These are phyloP conservation scores for Mycoemilia scoparia DNA, from an alignment of 192 early-diverging fungal genomes.

Conservation along the genomic window DNA sequence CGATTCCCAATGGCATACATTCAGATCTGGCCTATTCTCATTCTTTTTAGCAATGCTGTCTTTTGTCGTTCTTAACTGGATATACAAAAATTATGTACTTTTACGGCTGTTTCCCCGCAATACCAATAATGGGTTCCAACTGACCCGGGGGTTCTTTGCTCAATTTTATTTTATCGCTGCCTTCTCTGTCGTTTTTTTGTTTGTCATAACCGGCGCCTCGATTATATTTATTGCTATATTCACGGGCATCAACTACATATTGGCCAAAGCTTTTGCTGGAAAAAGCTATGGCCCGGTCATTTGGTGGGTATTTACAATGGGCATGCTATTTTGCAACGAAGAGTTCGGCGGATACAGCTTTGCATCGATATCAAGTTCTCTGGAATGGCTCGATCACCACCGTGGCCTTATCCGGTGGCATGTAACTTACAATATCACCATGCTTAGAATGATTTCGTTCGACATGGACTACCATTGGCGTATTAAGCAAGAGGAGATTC, in stretches of 20 bases:
- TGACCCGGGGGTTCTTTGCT: slow-evolving; percentile 10
- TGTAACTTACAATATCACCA: slow-evolving; percentile 73
- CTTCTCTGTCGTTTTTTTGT: slow-evolving; percentile 41
- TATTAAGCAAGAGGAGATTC: slow-evolving; percentile 23
- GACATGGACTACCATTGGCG: slow-evolving; percentile 89
- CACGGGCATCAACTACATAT: slow-evolving; percentile 40
- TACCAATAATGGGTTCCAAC: background rate
- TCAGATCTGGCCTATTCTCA: slow-evolving; percentile 33
- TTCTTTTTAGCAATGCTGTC: slow-evolving; percentile 11
- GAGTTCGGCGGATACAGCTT: slow-evolving; percentile 56
- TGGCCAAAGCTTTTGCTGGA: slow-evolving; percentile 34
- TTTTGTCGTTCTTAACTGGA: slow-evolving; percentile 15
- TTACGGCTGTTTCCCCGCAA: background rate
- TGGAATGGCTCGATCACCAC: slow-evolving; percentile 52
- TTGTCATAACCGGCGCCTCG: slow-evolving; percentile 53
- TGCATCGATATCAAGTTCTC: slow-evolving; percentile 14
- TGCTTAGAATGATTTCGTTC: slow-evolving; percentile 81
- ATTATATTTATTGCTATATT: slow-evolving; percentile 56
- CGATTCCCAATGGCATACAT: slow-evolving; percentile 28
- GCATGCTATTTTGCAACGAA: slow-evolving; percentile 66
- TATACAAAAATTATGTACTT: slow-evolving; percentile 1
- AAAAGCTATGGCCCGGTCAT: slow-evolving; percentile 37
- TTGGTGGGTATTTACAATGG: slow-evolving; percentile 70
- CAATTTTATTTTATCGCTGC: slow-evolving; percentile 34
- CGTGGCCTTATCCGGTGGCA: slow-evolving; percentile 68